Evolutionary conservation across 441 rosid genomes (phyloP), one percentile per base, ranked within the genome.

Genomic region (Gossypium gossypioides): DNA sequence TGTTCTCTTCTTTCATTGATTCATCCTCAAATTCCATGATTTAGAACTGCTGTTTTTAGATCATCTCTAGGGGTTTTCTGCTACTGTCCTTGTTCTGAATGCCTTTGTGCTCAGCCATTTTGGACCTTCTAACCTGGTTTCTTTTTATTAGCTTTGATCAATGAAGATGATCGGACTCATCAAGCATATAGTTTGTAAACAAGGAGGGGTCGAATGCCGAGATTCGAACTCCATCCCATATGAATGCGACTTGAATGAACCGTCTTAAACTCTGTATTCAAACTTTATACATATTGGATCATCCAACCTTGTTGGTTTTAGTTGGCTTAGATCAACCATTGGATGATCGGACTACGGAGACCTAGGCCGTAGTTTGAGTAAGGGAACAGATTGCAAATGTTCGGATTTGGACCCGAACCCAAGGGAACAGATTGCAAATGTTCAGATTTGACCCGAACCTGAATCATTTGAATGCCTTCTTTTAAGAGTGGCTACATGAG

Each of bases 1-100:
- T 72, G 84, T 85, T 85, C 78, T 79, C 68, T 60, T 74, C 80
- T 83, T 83, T 84, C 46, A 74, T 66, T 70, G 81, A 77, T 73
- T 74, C 59, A 29, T 24, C 15, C 5, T 63, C 7, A 70, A 69
- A 56, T 75, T 73, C 67, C 61, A 27, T 73, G 21, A 42, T 69
- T 68, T 12, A 22, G 48, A 40, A 3, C 68, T 72, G 68, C 42
- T 24, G 6, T 6, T 75, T 51, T 77, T 75, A 29, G 61, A 44
- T 69, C 21, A 63, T 58, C 60, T 77, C 62, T 56, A 16, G 16
- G n/a, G 19, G 56, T 4, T 52, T 74, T 48, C 68, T 61, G 22
- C 34, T 44, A 44, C 48, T 34, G 24, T 70, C 77, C 22, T 34
- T 50, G 69, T 62, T 29, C 16, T 16, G 57, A 15, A 16, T 48